Conservation (phyloP, 306 rosid species). For the Castanea crenata region DNA sequence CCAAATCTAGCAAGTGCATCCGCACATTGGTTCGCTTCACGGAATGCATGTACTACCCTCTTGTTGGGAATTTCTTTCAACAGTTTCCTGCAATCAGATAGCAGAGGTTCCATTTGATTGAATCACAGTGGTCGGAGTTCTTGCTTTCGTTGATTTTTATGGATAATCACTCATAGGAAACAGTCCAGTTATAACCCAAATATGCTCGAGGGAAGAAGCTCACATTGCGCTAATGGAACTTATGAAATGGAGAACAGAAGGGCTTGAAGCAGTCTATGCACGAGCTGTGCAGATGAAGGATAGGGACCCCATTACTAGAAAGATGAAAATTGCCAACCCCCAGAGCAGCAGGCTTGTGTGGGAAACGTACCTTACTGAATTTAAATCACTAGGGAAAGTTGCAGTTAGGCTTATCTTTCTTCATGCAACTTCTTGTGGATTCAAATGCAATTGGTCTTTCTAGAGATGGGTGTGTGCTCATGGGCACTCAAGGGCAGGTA, state of each 20-base stretch:
- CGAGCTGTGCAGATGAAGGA: conserved; percentile 67
- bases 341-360: conserved; percentile 68
- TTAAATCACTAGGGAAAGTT: conserved; percentile 58
- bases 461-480: conserved; percentile 52
- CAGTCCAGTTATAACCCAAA: too few species aligned
- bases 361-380: conserved; percentile 58
- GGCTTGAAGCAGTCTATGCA: conserved; percentile 65
- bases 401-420: conserved; percentile 70
- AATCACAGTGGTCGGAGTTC: too few species aligned
- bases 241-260: conserved; percentile 77
- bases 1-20: too few species aligned
- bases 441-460: conserved; percentile 52
- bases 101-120: too few species aligned
- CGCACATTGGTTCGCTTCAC: too few species aligned
- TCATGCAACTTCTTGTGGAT: conserved; percentile 62
- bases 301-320: conserved; percentile 52
- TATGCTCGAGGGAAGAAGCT: conserved; percentile 52
- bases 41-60: too few species aligned
- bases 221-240: conserved; percentile 68
- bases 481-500: conserved; percentile 43
- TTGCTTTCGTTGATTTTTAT: too few species aligned
- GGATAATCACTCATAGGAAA: too few species aligned
- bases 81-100: too few species aligned
- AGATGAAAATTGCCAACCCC: conserved; percentile 56
- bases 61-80: too few species aligned